These are phyloP conservation scores for Neocatenulostroma microsporum DNA, from an alignment of 2,329 filamentous ascomycete species.

Conservation along the genomic window DNA sequence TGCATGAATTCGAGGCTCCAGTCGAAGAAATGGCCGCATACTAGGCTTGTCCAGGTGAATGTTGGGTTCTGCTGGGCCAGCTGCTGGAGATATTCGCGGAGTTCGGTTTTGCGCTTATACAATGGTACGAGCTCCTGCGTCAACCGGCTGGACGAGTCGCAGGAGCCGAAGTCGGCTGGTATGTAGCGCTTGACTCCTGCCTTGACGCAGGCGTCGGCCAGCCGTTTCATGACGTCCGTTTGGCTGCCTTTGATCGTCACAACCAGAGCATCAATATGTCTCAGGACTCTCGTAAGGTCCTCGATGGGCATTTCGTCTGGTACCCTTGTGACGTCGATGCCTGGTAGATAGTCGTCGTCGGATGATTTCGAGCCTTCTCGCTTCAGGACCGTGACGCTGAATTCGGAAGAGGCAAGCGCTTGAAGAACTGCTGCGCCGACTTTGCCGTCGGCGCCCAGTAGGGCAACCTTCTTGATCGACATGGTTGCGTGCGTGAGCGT, in stretches of 20 bases:
- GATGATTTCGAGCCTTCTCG: conserved; percentile 41
- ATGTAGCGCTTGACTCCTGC: conserved; percentile 56
- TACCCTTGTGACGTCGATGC: conserved; percentile 36
- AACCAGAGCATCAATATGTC: conserved; percentile 52
- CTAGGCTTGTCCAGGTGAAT: conserved; percentile 54
- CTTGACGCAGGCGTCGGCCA: conserved; percentile 52
- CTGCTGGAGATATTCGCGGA: conserved; percentile 47
- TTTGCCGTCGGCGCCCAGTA: conserved; percentile 40
- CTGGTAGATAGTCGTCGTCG: conserved; percentile 29
- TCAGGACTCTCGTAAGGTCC: conserved; percentile 45
- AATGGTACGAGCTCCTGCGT: conserved; percentile 41
- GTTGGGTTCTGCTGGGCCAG: conserved; percentile 25
- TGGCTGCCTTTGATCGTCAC: conserved; percentile 38
- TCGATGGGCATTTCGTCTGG: conserved; percentile 42
- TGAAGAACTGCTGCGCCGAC: conserved; percentile 37
- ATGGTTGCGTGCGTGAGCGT: too few species aligned
- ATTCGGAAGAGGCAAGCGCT: conserved; percentile 36
- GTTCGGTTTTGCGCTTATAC: conserved; percentile 43
- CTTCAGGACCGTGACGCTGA: conserved; percentile 50
- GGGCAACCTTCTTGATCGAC: conserved; percentile 36
- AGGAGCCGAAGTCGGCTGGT: conserved; percentile 51
- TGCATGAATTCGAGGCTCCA: conserved; percentile 51
- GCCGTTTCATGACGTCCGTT: conserved; percentile 39
- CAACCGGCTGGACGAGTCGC: conserved; percentile 32
- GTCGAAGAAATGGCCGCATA: conserved; percentile 55